phyloP scores from a whole-genome alignment of 148 eudicot species.

The Rhododendron griersonianum region DNA sequence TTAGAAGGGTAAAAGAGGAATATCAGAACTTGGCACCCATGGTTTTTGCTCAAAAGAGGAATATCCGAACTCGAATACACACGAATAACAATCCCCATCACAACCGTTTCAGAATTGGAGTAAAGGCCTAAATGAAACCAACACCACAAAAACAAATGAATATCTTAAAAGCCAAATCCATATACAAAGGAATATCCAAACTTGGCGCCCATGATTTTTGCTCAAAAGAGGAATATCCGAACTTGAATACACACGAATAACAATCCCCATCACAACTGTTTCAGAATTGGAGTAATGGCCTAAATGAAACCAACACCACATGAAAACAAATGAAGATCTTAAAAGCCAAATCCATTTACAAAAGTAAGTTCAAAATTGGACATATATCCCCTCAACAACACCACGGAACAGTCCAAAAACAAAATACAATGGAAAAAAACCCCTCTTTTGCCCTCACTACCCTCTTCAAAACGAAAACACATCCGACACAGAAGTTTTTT shows the following conservation, averaged over 20 bases:
- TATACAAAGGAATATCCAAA: too few relatives aligned
- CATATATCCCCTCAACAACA: conserved; percentile 22
- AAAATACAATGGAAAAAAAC: not conserved
- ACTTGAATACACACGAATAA: too few relatives aligned
- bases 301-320: not conserved
- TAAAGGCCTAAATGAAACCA: not conserved
- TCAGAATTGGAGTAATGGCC: not conserved
- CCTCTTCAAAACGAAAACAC: not conserved
- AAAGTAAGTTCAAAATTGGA: not conserved
- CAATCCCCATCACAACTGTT: not conserved
- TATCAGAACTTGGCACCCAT: not conserved
- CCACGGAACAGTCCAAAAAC: not conserved
- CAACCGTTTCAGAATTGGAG: not conserved
- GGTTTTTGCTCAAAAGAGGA: not conserved
- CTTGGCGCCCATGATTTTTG: too few relatives aligned
- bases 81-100: not conserved
- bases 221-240: not conserved
- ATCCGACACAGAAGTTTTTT: too few relatives aligned
- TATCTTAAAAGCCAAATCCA: too few relatives aligned
- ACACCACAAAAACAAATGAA: not conserved
- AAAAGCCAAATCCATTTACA: conserved; percentile 22
- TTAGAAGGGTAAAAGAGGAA: too few relatives aligned
- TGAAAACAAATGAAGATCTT: conserved; percentile 2
- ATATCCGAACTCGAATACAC: not conserved
- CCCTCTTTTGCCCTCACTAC: not conserved